phyloP scores from a whole-genome alignment of 2,329 filamentous ascomycete species.

The Exophiala xenobiotica region DNA sequence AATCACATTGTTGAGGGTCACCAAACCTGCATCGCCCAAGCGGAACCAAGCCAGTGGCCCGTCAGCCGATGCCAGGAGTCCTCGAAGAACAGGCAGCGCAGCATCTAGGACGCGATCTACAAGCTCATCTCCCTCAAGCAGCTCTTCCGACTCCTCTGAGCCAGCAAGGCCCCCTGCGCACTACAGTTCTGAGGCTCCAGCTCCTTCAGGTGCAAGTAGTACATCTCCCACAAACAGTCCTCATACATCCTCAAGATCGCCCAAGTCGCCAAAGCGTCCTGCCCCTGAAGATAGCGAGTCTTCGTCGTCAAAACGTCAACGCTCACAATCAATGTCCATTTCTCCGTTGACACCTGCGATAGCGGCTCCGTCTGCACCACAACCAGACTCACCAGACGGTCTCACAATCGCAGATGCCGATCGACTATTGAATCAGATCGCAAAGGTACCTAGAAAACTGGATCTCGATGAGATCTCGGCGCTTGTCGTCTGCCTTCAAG shows the following conservation, averaged over 20 bases:
- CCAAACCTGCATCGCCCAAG: neutral
- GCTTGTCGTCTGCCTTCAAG: slow-evolving; percentile 21
- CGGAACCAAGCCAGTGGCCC: neutral
- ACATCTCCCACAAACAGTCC: neutral
- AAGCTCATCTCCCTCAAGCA: no score
- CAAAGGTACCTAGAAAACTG: slow-evolving; percentile 3
- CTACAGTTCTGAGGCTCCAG: neutral
- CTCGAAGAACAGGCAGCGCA: neutral
- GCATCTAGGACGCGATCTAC: no score
- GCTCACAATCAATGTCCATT: no score
- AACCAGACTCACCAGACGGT: neutral
- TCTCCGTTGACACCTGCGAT: no score
- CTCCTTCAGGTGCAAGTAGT: neutral
- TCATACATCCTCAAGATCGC: neutral
- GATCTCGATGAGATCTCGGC: slow-evolving; percentile 19
- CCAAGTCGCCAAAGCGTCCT: neutral
- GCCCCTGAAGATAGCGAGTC: neutral
- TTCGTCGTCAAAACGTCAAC: neutral
- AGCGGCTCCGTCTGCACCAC: no score
- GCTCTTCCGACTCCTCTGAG: no score
- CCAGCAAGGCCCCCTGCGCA: no score
- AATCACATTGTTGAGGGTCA: neutral
- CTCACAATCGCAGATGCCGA: slow-evolving; percentile 2
- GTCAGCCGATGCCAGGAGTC: neutral
- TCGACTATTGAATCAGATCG: neutral